Base-by-base conservation (phyloP, 805 yeast species). In the Jamesozyma jinghongensis region DNA sequence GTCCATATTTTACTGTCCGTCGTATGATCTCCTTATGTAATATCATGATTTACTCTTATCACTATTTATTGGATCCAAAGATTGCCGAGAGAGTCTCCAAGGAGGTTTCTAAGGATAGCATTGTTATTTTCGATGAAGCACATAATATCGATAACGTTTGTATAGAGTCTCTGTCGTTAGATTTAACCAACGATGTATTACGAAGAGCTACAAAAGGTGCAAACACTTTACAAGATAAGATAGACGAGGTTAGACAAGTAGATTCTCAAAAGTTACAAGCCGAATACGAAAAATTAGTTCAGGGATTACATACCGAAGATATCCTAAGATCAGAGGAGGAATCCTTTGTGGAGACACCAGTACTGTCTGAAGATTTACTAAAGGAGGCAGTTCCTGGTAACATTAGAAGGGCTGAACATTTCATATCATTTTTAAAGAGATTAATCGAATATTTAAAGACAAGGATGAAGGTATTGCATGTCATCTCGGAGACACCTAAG, bases 131-230 rank as follows among this genome's bases (percentile, higher is more conserved):
- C 58, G 99, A 92, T 66, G 99, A 92, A 67, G 98, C 98, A 36
- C 99, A 92, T 62, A 92, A 92, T 65, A 92, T 92, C 42, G 98
- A 92, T 70, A 92, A 92, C 69, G 99, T 92, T 42, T 92, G 99
- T 67, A 92, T 92, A 43, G 99, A 92, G 62, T 85, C 97, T 0
- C 63, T 92, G 32, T 85, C 96, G 5, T 71, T 92, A 37, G 97
- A 92, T 57, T 66, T 92, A 48, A 92, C 97, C 0, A 95, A 87
- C 51, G 97, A 90, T 50, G 77, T 86, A 7, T 64, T 92, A 45
- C 81, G 87, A 53, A 70, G 79, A 49, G 98, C 98, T 0, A 73
- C 95, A 1, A 73, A 80, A 49, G 97, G 97, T 49, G 95, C 95
- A 0, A 74, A 73, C 48, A 74, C 83, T 36, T 67, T 92, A 45